A percentile compares a stretch with the other conserved stretches of the same genome.
Conservation (phyloP, 2,329 filamentous ascomycete species). For the Neocatenulostroma microsporum region DNA sequence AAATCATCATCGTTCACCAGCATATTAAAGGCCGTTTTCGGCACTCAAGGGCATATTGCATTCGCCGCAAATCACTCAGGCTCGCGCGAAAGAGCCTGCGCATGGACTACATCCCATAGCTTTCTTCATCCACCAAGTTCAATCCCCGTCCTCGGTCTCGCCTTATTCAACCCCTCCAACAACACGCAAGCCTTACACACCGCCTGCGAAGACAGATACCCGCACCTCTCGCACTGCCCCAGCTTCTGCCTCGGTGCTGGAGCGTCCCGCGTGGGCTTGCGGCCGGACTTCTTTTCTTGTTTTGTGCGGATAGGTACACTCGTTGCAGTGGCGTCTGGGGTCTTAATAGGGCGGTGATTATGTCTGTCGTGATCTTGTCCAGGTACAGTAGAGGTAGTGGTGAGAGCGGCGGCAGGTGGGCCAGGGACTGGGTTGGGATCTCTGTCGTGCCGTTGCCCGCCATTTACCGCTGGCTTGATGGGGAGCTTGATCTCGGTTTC, state of each 20-base stretch:
- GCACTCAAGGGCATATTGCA: too few relatives aligned
- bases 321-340: background rate
- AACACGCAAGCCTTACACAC: conserved; percentile 91
- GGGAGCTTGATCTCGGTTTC: conserved; percentile 57
- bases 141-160: conserved; percentile 37
- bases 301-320: conserved; percentile 25
- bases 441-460: conserved; percentile 5
- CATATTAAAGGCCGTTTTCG: too few relatives aligned
- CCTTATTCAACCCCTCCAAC: conserved; percentile 83
- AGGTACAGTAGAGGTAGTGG: conserved; percentile 3
- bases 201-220: conserved; percentile 89
- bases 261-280: conserved; percentile 10
- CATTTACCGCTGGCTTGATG: conserved; percentile 10
- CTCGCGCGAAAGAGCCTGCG: too few relatives aligned
- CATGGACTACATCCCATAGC: too few relatives aligned
- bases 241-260: conserved; percentile 58
- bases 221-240: conserved; percentile 77
- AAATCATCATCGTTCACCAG: too few relatives aligned
- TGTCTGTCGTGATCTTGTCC: conserved; percentile 9
- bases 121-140: conserved; percentile 26
- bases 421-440: background rate
- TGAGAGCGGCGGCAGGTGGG: conserved; percentile 1
- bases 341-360: background rate
- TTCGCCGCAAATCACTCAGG: too few relatives aligned
- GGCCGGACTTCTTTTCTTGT: conserved; percentile 24